Evolutionary conservation across 306 rosid genomes (phyloP).

Genomic region (Comarum palustre): DNA sequence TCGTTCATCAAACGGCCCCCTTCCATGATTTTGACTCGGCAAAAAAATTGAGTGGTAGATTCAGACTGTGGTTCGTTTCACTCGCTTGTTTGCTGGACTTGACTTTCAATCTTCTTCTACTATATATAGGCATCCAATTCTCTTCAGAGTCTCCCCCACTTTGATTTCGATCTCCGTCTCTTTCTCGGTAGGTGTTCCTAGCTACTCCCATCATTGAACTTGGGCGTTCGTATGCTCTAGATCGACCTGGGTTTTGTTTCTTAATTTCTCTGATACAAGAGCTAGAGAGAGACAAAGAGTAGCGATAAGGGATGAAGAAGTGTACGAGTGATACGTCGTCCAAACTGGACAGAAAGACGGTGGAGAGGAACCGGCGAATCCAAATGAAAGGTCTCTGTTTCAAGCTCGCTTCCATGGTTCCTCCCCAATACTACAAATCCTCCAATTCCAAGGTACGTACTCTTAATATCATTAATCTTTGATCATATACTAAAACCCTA

Average conservation of each 20-base stretch:
- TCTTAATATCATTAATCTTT: neutral
- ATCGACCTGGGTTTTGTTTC: too few species aligned
- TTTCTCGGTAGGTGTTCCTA: neutral
- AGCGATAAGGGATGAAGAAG: conserved; percentile 27
- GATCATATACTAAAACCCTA: too few species aligned
- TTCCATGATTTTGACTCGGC: neutral
- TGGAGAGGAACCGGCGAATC: conserved; percentile 66
- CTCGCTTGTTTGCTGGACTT: conserved; percentile 3
- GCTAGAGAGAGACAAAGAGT: neutral
- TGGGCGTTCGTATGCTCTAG: too few species aligned
- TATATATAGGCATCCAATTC: neutral
- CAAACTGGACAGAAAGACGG: conserved; percentile 58
- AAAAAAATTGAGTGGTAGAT: too few species aligned
- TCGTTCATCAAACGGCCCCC: neutral
- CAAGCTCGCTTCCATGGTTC: conserved; percentile 59
- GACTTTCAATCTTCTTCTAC: neutral
- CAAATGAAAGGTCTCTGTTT: conserved; percentile 65
- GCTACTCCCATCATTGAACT: too few species aligned
- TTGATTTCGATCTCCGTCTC: neutral
- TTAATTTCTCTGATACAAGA: neutral
- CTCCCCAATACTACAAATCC: conserved; percentile 38
- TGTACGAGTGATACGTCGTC: conserved; percentile 15
- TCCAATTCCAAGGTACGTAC: conserved; percentile 40
- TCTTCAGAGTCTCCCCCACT: neutral
- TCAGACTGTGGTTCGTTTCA: neutral